phyloP scores from a whole-genome alignment of 1,139 yeast species.

The Geotrichum klebahnii region DNA sequence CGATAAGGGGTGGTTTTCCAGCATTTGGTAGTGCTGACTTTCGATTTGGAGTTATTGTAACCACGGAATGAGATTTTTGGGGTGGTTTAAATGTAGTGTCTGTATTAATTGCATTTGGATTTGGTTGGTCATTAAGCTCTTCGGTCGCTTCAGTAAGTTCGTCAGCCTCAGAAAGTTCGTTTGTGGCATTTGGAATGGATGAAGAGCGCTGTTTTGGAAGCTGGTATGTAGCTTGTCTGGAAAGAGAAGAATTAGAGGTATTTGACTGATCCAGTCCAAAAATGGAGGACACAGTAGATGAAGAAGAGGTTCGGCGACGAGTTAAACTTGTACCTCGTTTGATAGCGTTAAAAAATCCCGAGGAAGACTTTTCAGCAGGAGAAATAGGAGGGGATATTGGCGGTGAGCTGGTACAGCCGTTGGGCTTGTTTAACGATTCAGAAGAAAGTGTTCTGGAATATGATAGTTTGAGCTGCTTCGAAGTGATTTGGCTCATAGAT shows the following conservation, averaged over 20 bases:
- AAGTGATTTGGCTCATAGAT: too few species aligned
- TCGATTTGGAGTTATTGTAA: conserved; percentile 17
- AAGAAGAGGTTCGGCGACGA: conserved; percentile 13
- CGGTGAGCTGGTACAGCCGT: conserved; percentile 8
- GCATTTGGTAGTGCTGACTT: background rate
- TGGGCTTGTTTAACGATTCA: background rate
- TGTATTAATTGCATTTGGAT: background rate
- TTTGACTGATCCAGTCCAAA: conserved; percentile 15
- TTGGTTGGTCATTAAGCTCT: background rate
- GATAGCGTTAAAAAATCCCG: conserved; percentile 19
- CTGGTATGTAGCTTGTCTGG: background rate
- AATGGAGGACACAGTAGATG: conserved; percentile 12
- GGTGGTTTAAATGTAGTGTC: conserved; percentile 9
- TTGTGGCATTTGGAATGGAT: conserved; percentile 3
- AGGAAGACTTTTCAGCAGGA: conserved; percentile 14
- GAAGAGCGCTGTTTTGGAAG: conserved; percentile 6
- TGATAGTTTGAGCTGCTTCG: background rate
- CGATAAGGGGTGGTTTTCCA: background rate
- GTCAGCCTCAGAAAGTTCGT: conserved; percentile 10
- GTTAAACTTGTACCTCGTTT: conserved; percentile 19
- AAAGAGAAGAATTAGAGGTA: conserved; percentile 2
- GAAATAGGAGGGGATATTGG: conserved; percentile 10
- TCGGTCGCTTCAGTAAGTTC: conserved; percentile 3
- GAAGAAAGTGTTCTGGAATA: background rate
- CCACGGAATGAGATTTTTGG: conserved; percentile 17